Evolutionary conservation across 2,329 filamentous ascomycete species (phyloP).

Genomic region (Xenoacremonium recifei): DNA sequence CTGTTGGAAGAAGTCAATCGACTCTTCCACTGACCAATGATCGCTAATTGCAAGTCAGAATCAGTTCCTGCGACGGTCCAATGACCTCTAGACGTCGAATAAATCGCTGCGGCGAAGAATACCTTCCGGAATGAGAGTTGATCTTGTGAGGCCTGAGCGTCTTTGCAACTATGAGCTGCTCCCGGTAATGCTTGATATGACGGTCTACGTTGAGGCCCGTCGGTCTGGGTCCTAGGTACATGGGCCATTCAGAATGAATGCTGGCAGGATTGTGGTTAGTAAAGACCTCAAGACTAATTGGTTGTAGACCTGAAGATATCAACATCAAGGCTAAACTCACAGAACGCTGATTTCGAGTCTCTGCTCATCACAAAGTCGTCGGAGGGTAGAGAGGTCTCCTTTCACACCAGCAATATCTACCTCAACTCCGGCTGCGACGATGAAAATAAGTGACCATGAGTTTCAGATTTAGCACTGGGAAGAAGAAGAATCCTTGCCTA

Average conservation of each 20-base stretch:
- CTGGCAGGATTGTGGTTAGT: too few relatives aligned
- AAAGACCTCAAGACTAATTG: too few relatives aligned
- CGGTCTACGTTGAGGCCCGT: background rate
- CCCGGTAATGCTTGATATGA: constrained; percentile 3
- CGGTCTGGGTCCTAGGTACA: background rate
- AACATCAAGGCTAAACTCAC: background rate
- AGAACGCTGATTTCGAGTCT: background rate
- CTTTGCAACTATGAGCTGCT: constrained; percentile 5
- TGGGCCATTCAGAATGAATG: background rate
- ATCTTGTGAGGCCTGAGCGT: constrained; percentile 6
- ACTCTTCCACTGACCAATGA: constrained; percentile 29
- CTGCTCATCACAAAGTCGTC: background rate
- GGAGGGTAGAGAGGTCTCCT: background rate
- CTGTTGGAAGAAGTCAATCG: constrained; percentile 30
- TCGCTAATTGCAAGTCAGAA: constrained; percentile 20
- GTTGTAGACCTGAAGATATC: background rate
- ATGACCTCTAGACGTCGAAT: background rate
- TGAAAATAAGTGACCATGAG: background rate
- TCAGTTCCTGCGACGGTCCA: background rate
- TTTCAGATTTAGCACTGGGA: background rate
- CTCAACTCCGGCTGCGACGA: too few relatives aligned
- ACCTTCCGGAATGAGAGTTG: constrained; percentile 9
- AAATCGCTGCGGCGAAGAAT: background rate
- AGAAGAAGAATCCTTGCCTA: background rate
- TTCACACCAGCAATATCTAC: background rate